A percentile compares a stretch with the other conserved stretches of the same genome.
Evolutionary conservation across 164 flowering plant species (phyloP).

Genomic region (Buxus sempervirens): DNA sequence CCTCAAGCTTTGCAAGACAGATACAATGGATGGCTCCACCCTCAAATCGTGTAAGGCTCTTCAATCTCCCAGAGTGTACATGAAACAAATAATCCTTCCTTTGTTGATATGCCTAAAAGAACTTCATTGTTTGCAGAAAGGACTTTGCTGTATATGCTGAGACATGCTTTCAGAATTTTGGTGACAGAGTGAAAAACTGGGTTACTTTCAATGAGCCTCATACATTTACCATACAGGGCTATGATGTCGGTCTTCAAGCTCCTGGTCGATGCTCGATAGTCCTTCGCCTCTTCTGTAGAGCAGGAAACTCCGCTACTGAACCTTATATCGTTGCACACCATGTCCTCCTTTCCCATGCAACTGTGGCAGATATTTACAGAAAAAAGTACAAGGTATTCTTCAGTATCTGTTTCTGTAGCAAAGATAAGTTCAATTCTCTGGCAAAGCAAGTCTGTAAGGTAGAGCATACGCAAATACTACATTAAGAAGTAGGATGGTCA

Average conservation of each 20-base stretch:
- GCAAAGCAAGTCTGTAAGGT: no score
- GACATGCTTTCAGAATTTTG: constrained; percentile 76
- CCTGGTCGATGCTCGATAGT: constrained; percentile 86
- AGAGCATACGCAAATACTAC: no score
- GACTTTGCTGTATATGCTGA: constrained; percentile 77
- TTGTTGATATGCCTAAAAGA: not conserved
- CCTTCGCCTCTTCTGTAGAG: constrained; percentile 48
- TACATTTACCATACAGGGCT: constrained; percentile 70
- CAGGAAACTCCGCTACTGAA: constrained; percentile 84
- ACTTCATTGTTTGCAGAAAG: constrained; percentile 36
- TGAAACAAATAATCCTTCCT: not conserved
- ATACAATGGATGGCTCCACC: constrained; percentile 9
- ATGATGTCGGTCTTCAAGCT: constrained; percentile 79
- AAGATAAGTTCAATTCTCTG: no score
- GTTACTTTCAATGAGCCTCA: constrained; percentile 94
- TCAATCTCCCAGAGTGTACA: not conserved
- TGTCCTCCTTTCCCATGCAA: constrained; percentile 70
- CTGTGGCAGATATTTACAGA: constrained; percentile 53
- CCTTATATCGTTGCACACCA: constrained; percentile 87
- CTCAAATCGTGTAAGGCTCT: constrained; percentile 53
- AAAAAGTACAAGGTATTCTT: constrained; percentile 66
- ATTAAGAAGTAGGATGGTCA: no score
- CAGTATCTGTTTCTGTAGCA: not conserved
- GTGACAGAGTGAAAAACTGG: constrained; percentile 95
- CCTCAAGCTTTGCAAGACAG: no score